A percentile compares a stretch with the other conserved stretches of the same genome.
Conservation (phyloP, 352 stramenopile species). For the Phytophthora meadii region DNA sequence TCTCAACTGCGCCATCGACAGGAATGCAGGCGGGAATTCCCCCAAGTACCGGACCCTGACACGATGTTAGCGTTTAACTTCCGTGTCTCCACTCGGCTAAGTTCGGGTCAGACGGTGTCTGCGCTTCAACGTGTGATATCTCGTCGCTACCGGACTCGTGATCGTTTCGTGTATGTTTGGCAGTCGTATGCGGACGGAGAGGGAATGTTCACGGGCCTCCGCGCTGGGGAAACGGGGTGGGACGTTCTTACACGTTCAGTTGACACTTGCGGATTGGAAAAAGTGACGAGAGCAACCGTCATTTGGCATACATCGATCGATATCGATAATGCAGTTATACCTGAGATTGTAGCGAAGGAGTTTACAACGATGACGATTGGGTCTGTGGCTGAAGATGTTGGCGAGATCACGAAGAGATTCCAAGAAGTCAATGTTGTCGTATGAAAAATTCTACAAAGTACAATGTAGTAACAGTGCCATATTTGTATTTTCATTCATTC, state of each 20-base stretch:
- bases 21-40: neutral
- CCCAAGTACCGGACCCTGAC: neutral
- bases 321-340: neutral
- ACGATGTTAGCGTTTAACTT: constrained; percentile 8
- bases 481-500: too few species aligned
- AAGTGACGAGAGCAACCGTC: neutral
- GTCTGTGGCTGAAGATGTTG: constrained; percentile 1
- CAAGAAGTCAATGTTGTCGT: neutral
- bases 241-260: neutral
- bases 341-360: neutral
- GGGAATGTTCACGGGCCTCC: constrained; percentile 13
- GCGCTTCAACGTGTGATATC: constrained; percentile 22
- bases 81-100: neutral
- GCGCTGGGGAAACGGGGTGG: constrained; percentile 16
- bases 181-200: constrained; percentile 41
- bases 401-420: constrained; percentile 4
- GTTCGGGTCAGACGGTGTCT: neutral
- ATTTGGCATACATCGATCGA: constrained; percentile 9
- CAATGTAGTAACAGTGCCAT: neutral
- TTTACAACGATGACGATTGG: constrained; percentile 1
- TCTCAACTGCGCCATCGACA: neutral
- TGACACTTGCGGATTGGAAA: neutral
- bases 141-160: constrained; percentile 45
- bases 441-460: neutral
- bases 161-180: constrained; percentile 57